phyloP scores from a whole-genome alignment of 2,329 filamentous ascomycete genomes.

The Didymella sp. region DNA sequence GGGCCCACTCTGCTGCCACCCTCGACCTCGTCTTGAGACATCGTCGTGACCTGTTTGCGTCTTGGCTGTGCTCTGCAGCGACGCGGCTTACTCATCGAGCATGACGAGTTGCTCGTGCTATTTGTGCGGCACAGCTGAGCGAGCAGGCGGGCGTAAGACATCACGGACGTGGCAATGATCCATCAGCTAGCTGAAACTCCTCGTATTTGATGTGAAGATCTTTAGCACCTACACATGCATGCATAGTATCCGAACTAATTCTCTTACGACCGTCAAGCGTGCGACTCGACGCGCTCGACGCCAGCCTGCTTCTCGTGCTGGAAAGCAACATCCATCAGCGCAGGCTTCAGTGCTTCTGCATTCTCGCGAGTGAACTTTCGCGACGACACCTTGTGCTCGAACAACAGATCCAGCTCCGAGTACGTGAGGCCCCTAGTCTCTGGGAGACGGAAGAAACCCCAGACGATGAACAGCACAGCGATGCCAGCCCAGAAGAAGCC shows the following conservation, averaged over 20 bases:
- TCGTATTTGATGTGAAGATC: slow-evolving; percentile 3
- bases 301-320: slow-evolving; percentile 29
- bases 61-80: slow-evolving; percentile 5
- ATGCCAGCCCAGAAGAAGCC: slow-evolving; percentile 36
- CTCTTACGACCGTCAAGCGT: slow-evolving; percentile 7
- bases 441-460: slow-evolving; percentile 35
- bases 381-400: slow-evolving; percentile 33
- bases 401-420: slow-evolving; percentile 33
- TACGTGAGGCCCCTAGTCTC: slow-evolving; percentile 33
- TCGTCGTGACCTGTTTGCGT: slow-evolving; percentile 1
- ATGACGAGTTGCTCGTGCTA: slow-evolving; percentile 7
- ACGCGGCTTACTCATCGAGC: slow-evolving; percentile 4
- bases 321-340: slow-evolving; percentile 23
- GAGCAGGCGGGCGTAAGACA: not conserved
- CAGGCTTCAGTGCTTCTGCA: slow-evolving; percentile 29
- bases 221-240: not conserved
- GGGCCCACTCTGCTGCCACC: slow-evolving; percentile 5
- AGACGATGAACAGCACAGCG: slow-evolving; percentile 28
- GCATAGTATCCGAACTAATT: not conserved
- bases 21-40: slow-evolving; percentile 11
- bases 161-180: not conserved
- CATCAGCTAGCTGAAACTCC: slow-evolving; percentile 5
- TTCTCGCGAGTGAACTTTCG: slow-evolving; percentile 33
- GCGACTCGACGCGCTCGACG: slow-evolving; percentile 28
- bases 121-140: slow-evolving; percentile 11